Percentiles rank a stretch among this genome's conserved stretches.
phyloP scores from a whole-genome alignment of 129 eudicot species.

The Calendula officinalis region DNA sequence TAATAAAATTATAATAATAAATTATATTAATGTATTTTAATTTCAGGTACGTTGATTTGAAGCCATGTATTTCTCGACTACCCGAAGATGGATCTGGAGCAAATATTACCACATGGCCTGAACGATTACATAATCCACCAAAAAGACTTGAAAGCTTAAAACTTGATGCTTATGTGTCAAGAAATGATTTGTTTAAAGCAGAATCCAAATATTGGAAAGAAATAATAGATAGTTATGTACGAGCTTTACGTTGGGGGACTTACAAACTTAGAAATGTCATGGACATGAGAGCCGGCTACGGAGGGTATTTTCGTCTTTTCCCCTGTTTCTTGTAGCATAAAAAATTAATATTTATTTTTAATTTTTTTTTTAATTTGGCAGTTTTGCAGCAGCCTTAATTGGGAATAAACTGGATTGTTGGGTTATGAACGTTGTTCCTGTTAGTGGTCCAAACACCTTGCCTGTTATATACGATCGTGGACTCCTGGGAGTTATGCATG shows the following conservation, averaged over 20 bases:
- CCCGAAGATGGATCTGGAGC: conserved; percentile 84
- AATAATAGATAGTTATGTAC: conserved; percentile 71
- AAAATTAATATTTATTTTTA: background rate
- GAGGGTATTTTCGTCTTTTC: conserved; percentile 55
- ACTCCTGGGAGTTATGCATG: conserved; percentile 95
- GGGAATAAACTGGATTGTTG: conserved; percentile 73
- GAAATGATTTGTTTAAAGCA: conserved; percentile 87
- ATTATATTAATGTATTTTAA: conserved; percentile 6
- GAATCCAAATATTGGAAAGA: conserved; percentile 92
- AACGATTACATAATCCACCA: conserved; percentile 75
- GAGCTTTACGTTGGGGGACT: conserved; percentile 63
- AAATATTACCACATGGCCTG: conserved; percentile 78
- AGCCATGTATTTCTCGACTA: conserved; percentile 77
- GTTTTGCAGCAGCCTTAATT: conserved; percentile 94
- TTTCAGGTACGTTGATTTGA: conserved; percentile 80
- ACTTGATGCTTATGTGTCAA: conserved; percentile 77
- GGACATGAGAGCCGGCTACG: conserved; percentile 99
- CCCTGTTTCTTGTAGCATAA: background rate
- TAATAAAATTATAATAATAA: background rate
- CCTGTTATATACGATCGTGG: conserved; percentile 98
- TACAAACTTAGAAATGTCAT: conserved; percentile 75
- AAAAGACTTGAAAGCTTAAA: conserved; percentile 80
- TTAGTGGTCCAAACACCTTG: conserved; percentile 86
- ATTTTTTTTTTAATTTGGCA: conserved; percentile 27
- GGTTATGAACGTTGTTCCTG: conserved; percentile 95